Evolutionary conservation across 1,284 basidiomycete genomes (phyloP).

Genomic region (Rhizoctonia solani): DNA sequence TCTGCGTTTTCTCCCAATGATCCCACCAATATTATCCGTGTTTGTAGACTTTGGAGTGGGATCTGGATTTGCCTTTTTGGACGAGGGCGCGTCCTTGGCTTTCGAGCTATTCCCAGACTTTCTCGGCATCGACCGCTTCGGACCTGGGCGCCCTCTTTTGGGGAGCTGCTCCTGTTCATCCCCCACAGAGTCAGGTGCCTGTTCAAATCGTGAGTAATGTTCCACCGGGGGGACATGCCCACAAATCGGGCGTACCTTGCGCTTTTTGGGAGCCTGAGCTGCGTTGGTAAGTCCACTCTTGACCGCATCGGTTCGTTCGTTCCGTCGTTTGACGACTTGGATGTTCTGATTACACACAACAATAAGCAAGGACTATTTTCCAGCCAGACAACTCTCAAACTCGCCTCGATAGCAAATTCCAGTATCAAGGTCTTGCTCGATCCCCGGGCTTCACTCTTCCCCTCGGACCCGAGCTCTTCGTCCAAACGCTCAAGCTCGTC

Average conservation of each 20-base stretch:
- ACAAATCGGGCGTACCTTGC: constrained; percentile 14
- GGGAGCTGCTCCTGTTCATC: too few relatives aligned
- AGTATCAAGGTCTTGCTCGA: constrained; percentile 60
- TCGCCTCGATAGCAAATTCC: constrained; percentile 61
- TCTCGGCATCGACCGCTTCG: too few relatives aligned
- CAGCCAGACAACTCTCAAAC: not conserved
- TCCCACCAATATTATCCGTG: constrained; percentile 36
- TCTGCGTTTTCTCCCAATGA: constrained; percentile 43
- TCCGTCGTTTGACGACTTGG: constrained; percentile 77
- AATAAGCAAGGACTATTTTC: constrained; percentile 56
- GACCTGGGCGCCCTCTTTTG: too few relatives aligned
- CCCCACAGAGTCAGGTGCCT: too few relatives aligned
- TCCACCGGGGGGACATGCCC: too few relatives aligned
- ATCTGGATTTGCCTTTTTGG: too few relatives aligned
- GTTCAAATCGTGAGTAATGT: too few relatives aligned
- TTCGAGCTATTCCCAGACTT: too few relatives aligned
- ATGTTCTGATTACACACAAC: constrained; percentile 74
- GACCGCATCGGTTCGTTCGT: constrained; percentile 49
- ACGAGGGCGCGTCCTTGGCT: too few relatives aligned
- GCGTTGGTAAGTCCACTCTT: constrained; percentile 39
- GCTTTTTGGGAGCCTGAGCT: constrained; percentile 30
- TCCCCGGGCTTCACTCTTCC: too few relatives aligned
- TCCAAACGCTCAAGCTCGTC: constrained; percentile 43
- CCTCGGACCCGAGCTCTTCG: constrained; percentile 45
- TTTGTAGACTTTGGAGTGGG: too few relatives aligned